Conservation (phyloP, 805 yeast genomes). For the Ogataea methylovora region DNA sequence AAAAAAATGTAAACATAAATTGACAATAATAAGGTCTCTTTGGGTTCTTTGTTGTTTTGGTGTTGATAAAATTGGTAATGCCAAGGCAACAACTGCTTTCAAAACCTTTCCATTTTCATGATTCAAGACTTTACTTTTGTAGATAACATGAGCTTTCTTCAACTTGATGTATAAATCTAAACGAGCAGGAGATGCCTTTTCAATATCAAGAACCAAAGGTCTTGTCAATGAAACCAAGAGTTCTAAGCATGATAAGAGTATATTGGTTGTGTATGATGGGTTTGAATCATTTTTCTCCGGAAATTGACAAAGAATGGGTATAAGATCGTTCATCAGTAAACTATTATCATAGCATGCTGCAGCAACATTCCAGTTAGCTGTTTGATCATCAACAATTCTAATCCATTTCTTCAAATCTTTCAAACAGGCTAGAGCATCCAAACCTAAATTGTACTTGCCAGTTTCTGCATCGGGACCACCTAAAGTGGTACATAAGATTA, state of each 20-base stretch:
- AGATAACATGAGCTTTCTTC: slow-evolving; percentile 57
- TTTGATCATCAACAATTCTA: slow-evolving; percentile 69
- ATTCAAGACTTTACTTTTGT: slow-evolving; percentile 61
- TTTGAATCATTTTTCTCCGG: slow-evolving; percentile 21
- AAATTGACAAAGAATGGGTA: slow-evolving; percentile 72
- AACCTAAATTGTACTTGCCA: slow-evolving; percentile 64
- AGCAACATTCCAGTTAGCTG: slow-evolving; percentile 71
- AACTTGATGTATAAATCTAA: slow-evolving; percentile 50
- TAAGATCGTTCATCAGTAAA: slow-evolving; percentile 62
- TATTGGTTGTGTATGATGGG: slow-evolving; percentile 41
- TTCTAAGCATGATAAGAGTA: slow-evolving; percentile 70
- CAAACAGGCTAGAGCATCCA: slow-evolving; percentile 79
- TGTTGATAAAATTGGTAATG: slow-evolving; percentile 50
- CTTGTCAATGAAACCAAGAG: slow-evolving; percentile 77
- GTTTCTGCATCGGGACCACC: slow-evolving; percentile 81
- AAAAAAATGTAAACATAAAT: slow-evolving; percentile 64
- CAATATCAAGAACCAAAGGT: slow-evolving; percentile 64
- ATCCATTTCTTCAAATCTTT: slow-evolving; percentile 89
- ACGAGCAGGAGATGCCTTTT: slow-evolving; percentile 52
- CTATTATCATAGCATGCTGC: slow-evolving; percentile 79
- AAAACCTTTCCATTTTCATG: slow-evolving; percentile 55
- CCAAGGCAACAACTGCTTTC: slow-evolving; percentile 61
- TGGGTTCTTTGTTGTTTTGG: slow-evolving; percentile 50
- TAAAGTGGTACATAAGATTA: slow-evolving; percentile 76
- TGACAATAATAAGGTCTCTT: slow-evolving; percentile 65